Percentiles rank a stretch among this genome's conserved stretches.
These are phyloP conservation scores for Glycine tomentella DNA, from an alignment of 306 rosid species.

Conservation along the genomic window DNA sequence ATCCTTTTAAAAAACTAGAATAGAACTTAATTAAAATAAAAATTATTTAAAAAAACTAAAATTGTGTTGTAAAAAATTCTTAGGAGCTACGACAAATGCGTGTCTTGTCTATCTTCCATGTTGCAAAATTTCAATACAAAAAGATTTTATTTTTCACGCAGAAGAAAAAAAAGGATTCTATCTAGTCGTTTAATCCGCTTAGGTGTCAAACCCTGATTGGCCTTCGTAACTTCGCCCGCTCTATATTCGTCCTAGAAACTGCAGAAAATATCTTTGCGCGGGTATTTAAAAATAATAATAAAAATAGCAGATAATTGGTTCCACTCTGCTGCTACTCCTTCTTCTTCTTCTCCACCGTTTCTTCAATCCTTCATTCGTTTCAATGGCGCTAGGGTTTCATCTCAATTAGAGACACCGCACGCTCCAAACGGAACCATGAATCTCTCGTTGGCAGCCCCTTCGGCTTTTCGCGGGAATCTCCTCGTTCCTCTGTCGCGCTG, in stretches of 20 bases:
- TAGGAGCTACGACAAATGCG: background rate
- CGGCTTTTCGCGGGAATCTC: slow-evolving; percentile 63
- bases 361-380: slow-evolving; percentile 3
- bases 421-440: slow-evolving; percentile 54
- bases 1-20: too few species aligned
- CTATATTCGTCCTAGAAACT: slow-evolving; percentile 12
- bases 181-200: slow-evolving; percentile 34
- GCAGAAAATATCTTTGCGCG: slow-evolving; percentile 51
- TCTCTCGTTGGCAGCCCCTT: slow-evolving; percentile 50
- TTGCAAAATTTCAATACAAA: too few species aligned
- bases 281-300: slow-evolving; percentile 42
- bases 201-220: slow-evolving; percentile 45
- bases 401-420: slow-evolving; percentile 41
- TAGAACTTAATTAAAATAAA: too few species aligned
- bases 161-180: slow-evolving; percentile 34
- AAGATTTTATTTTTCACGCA: slow-evolving; percentile 30
- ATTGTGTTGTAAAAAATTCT: background rate
- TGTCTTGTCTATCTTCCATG: background rate
- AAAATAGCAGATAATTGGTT: slow-evolving; percentile 49
- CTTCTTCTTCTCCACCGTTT: background rate
- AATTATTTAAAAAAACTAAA: too few species aligned
- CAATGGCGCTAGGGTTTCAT: slow-evolving; percentile 71
- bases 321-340: slow-evolving; percentile 6
- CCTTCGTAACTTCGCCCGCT: slow-evolving; percentile 2
- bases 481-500: slow-evolving; percentile 61